These are phyloP conservation scores for Arthromyces matolae DNA, from an alignment of 768 basidiomycete genomes.

Conservation along the genomic window DNA sequence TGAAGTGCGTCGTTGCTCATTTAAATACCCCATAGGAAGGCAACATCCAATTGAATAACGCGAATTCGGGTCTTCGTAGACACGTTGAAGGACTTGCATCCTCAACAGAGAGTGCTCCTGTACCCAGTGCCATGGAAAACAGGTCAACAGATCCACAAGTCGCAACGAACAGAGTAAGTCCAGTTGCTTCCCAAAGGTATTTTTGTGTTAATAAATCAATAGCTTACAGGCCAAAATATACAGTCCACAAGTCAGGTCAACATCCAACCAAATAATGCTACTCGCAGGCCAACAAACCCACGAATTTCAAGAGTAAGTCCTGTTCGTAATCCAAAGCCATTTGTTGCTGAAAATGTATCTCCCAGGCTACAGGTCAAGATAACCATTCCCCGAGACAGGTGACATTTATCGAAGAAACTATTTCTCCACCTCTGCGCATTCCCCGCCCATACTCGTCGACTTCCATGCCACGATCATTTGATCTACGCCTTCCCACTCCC, in stretches of 20 bases:
- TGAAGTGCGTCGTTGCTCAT: neutral
- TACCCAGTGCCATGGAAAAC: no score
- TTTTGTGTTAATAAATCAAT: neutral
- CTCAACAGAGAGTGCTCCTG: no score
- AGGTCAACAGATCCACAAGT: no score
- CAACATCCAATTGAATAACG: no score
- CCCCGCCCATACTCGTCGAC: neutral
- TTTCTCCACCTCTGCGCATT: neutral
- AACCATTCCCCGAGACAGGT: neutral
- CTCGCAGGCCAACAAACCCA: neutral
- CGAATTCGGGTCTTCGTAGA: no score
- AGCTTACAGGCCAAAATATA: neutral
- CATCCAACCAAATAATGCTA: no score
- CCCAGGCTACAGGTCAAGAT: neutral
- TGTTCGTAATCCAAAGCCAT: neutral
- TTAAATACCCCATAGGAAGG: neutral
- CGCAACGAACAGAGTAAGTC: no score
- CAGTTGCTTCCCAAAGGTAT: no score
- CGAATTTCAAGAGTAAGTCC: neutral
- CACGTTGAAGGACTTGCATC: no score
- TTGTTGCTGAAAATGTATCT: neutral
- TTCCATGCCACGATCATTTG: neutral
- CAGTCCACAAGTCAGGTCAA: no score
- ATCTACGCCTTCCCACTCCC: neutral
- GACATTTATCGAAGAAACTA: neutral